Evolutionary conservation across 768 basidiomycete genomes (phyloP), one percentile per base, ranked within the genome.

Genomic region (Termitomyces sp.): DNA sequence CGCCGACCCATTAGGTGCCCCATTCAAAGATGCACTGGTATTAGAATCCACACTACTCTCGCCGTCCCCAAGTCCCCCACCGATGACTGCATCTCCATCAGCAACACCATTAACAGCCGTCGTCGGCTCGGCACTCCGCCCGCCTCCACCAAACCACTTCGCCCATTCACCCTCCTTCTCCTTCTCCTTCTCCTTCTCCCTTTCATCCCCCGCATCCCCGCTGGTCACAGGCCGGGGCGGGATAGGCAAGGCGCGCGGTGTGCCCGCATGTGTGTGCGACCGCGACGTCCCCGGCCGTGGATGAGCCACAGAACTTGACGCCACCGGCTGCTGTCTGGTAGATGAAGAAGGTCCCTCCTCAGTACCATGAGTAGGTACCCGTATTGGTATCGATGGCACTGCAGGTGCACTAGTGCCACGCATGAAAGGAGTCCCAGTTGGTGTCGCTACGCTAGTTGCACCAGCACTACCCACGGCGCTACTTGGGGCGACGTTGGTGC

Each of bases 11-110:
- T 40, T 51, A 12, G 32, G 42, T 33, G 20, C 49, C 28, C 48
- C 60, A 58, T 57, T 69, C 72, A 57, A 20, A 67, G 71, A 36
- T 58, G 69, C 62, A 58, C 63, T 60, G 32, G 65, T 65, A 44
- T 55, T 55, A 13, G 55, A 38, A 16, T 52, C 59, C 18, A 38
- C 63, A 35, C 58, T 9, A n/a, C 39, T 45, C 38, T 49, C 61
- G 6, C 36, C 57, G 20, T 48, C 49, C 13, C 4, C 53, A 24
- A n/a, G 38, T 20, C 46, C 51, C 8, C 7, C 44, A 48, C n/a
- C 22, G 4, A 28, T 52, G 13, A 22, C 56, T 20, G 12, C 33
- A 38, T 40, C 36, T 13, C 20, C 58, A 46, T 57, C 56, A 16
- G 1, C 55, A 35, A 18, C 49, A 11, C 60, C 63, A 45, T 53